These are phyloP conservation scores for Clonostachys sp. DNA, from an alignment of 2,329 filamentous ascomycete genomes.

Conservation along the genomic window DNA sequence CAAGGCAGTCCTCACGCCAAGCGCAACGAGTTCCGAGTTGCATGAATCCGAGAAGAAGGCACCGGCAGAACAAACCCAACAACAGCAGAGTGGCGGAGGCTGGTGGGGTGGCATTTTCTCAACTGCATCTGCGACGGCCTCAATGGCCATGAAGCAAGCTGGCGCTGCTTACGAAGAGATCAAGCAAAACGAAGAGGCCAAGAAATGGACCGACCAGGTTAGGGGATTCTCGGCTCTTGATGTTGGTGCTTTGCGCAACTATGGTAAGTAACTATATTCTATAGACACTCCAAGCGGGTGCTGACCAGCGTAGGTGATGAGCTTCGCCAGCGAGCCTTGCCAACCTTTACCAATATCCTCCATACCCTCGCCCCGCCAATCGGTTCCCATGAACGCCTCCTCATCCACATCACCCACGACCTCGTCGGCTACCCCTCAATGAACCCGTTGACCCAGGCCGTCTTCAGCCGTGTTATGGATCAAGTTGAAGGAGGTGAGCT, in stretches of 20 bases:
- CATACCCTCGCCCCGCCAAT: constrained; percentile 96
- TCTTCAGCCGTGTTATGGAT: constrained; percentile 96
- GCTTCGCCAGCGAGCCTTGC: constrained; percentile 78
- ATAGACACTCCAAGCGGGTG: not conserved
- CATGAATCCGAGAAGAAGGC: constrained; percentile 52
- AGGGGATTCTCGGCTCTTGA: constrained; percentile 60
- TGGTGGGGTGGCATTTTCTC: constrained; percentile 89
- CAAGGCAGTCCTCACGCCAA: constrained; percentile 68
- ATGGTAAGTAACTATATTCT: constrained; percentile 17
- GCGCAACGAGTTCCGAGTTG: constrained; percentile 57
- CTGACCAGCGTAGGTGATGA: constrained; percentile 67
- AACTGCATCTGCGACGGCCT: constrained; percentile 76
- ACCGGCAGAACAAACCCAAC: constrained; percentile 34
- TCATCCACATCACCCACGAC: constrained; percentile 97
- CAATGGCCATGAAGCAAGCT: constrained; percentile 85
- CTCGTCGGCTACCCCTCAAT: constrained; percentile 90
- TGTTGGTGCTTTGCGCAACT: constrained; percentile 64
- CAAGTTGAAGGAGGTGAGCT: constrained; percentile 97
- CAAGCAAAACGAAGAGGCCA: constrained; percentile 92
- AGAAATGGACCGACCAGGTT: constrained; percentile 93
- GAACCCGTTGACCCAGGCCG: constrained; percentile 85
- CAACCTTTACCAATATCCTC: constrained; percentile 91
- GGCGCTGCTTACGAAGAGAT: constrained; percentile 93
- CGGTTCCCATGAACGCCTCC: constrained; percentile 90
- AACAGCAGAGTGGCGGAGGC: constrained; percentile 52